Conservation (phyloP, 169 alveolate genomes). For the Theileria parva region DNA sequence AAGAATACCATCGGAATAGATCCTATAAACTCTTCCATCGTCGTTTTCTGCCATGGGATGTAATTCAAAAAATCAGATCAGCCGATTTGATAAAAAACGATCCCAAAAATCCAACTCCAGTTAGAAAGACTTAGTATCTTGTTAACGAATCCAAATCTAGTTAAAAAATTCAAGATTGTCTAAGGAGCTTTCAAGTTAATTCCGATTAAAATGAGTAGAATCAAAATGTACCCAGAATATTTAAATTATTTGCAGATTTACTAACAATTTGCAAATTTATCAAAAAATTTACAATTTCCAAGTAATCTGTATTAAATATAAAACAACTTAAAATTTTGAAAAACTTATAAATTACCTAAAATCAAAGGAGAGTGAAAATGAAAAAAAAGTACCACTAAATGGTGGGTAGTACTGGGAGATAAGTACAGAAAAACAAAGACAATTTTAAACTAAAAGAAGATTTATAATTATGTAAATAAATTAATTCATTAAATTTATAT, state of each 20-base stretch:
- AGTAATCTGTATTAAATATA: not conserved
- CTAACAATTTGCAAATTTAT: not conserved
- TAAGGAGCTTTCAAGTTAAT: too few relatives aligned
- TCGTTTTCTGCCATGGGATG: slow-evolving; percentile 16
- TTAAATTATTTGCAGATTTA: not conserved
- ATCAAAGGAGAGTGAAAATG: not conserved
- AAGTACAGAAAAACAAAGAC: not conserved
- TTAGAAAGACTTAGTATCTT: too few relatives aligned
- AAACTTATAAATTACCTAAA: not conserved
- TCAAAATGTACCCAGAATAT: not conserved
- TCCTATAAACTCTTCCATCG: slow-evolving; percentile 39
- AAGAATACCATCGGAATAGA: slow-evolving; percentile 62
- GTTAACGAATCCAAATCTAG: not conserved
- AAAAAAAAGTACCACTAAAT: not conserved
- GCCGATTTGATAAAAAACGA: not conserved
- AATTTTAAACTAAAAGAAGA: not conserved
- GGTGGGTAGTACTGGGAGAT: not conserved
- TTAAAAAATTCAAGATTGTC: not conserved
- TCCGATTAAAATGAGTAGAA: not conserved
- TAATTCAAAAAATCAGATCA: not conserved
- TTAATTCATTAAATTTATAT: too few relatives aligned
- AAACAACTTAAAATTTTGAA: too few relatives aligned
- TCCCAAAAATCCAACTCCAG: not conserved
- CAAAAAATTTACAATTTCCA: not conserved
- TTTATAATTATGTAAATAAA: too few relatives aligned